These are phyloP conservation scores for Plenodomus tracheiphilus DNA, from an alignment of 2,329 filamentous ascomycete genomes.

Conservation along the genomic window DNA sequence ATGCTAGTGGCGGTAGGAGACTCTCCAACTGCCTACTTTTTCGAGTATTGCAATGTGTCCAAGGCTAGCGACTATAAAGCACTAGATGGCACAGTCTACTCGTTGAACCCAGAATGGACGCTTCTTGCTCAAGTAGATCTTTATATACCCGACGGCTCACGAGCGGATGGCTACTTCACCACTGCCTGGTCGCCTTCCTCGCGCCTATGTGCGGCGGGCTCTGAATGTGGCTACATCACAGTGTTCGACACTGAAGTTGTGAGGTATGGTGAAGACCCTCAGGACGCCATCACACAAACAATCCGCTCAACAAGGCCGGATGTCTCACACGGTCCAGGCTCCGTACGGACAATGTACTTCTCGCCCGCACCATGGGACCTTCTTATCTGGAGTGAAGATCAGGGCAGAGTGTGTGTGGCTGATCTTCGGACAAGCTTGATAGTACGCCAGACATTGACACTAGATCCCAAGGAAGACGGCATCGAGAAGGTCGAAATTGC, in stretches of 20 bases:
- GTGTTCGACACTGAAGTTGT: conserved; percentile 65
- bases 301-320: conserved; percentile 78
- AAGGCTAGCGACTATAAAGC: conserved; percentile 30
- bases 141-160: conserved; percentile 44
- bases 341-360: conserved; percentile 89
- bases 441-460: conserved; percentile 68
- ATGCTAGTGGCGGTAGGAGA: conserved; percentile 85
- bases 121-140: conserved; percentile 47
- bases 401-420: conserved; percentile 72
- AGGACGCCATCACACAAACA: conserved; percentile 70
- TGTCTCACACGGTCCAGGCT: conserved; percentile 64
- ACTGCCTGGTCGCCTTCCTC: conserved; percentile 76
- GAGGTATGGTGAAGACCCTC: conserved; percentile 46
- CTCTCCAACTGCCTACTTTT: conserved; percentile 83
- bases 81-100: conserved; percentile 22
- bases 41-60: conserved; percentile 57
- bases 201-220: conserved; percentile 72
- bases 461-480: conserved; percentile 61
- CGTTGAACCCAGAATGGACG: conserved; percentile 44
- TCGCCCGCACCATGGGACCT: conserved; percentile 88
- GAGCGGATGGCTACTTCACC: conserved; percentile 68
- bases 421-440: conserved; percentile 70
- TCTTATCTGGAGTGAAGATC: conserved; percentile 91
- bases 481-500: conserved; percentile 62
- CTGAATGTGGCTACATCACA: conserved; percentile 78